Base-by-base conservation (phyloP, 139 green algal species). In the Mesotaenium endlicherianum region DNA sequence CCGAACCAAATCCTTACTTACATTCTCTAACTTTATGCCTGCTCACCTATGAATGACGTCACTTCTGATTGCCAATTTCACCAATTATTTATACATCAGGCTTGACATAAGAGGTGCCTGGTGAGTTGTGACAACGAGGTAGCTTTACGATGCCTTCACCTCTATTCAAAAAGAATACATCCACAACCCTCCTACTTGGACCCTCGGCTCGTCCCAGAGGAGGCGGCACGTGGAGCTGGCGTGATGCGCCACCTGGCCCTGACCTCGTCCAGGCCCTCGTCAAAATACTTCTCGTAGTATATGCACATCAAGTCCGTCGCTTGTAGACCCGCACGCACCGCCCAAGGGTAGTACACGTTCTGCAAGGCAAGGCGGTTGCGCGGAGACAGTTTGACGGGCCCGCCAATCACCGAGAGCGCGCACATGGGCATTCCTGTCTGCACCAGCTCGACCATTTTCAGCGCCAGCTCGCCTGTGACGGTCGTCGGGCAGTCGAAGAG, bases 381-480 rank as follows among this genome's bases (percentile, higher is more conserved):
- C 16, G 70, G 4, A 11, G 74, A 44, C 20, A 86, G 57, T 17
- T 78, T 26, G 49, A 86, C 17, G 1, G 79, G 93, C 2, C 88
- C 93, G 0, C 91, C 93, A 44, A 91, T 36, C 39, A 97, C 94
- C 16, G 95, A 93, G 70, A 97, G 81, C 1, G 85, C 93, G 1
- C 94, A 92, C 94, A 97, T 97, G 0, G 95, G 95, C 81, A 98
- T 79, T 0, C 95, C 95, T n/a, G 95, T 98, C 91, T 98, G 81
- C 47, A 97, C 91, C 83, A 95, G 94, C 91, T 98, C 95, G 17
- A 98, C 60, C 30, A 91, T 91, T 75, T 98, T 98, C n/a, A 98
- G 90, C 2, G 95, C 92, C 70, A 97, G 84, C 91, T 98, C 95
- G 0, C 95, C 95, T 84, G 96, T 91, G 5, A 97, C 94, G 76